Evolutionary conservation across 768 basidiomycete species (phyloP).

Genomic region (Pleurotus citrinopileatus): DNA sequence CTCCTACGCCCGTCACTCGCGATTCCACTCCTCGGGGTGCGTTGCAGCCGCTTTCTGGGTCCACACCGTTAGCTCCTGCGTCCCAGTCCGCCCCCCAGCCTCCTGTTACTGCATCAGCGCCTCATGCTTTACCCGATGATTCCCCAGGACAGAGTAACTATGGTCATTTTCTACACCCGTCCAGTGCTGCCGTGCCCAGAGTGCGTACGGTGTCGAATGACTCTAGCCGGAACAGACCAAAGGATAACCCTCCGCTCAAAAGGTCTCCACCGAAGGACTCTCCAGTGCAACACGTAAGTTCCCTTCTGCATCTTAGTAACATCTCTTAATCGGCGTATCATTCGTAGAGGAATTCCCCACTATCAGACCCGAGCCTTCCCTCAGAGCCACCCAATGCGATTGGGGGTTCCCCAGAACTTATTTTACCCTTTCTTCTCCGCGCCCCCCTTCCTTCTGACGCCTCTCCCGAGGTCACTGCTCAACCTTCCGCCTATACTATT

Average conservation of each 20-base stretch:
- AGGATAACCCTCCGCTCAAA: not conserved
- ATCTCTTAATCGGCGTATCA: not conserved
- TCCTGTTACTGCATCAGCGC: not conserved
- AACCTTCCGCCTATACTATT: not conserved
- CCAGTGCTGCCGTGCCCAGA: slow-evolving; percentile 3
- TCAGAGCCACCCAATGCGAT: not conserved
- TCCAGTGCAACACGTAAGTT: not conserved
- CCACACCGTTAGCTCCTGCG: not conserved
- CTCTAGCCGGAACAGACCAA: not conserved
- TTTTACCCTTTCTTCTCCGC: slow-evolving; percentile 1
- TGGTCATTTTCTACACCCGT: slow-evolving; percentile 2
- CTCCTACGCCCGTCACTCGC: slow-evolving; percentile 5
- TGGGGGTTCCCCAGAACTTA: not conserved
- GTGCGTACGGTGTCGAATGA: not conserved
- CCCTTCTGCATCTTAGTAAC: not conserved
- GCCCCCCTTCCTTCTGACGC: not conserved
- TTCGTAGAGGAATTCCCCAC: slow-evolving; percentile 1
- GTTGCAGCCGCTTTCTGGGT: not conserved
- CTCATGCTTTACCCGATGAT: not conserved
- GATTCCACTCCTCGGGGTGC: slow-evolving; percentile 4
- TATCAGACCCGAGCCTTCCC: not conserved
- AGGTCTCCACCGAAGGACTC: slow-evolving; percentile 2
- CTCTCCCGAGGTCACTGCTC: not conserved
- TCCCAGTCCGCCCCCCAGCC: not conserved
- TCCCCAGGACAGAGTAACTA: not conserved